Percentiles rank a stretch among this genome's conserved stretches.
These are phyloP conservation scores for Helichrysum umbraculigerum DNA, from an alignment of 129 eudicot genomes.

Conservation along the genomic window DNA sequence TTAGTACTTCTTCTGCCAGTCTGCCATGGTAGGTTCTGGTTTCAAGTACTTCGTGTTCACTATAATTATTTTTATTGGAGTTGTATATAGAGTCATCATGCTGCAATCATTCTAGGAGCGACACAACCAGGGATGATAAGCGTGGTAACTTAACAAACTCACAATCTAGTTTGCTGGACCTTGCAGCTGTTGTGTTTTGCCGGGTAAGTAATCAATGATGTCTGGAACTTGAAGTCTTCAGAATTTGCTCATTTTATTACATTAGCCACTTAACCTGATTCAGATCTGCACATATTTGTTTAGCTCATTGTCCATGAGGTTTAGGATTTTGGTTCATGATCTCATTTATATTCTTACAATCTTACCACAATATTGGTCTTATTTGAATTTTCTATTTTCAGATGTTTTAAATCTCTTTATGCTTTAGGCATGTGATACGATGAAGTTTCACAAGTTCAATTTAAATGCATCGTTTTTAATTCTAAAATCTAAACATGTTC, in stretches of 20 bases:
- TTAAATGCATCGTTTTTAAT: slow-evolving; percentile 5
- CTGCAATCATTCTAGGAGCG: slow-evolving; percentile 48
- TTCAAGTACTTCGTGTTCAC: slow-evolving; percentile 15
- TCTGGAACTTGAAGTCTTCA: slow-evolving; percentile 1
- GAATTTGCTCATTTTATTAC: not conserved
- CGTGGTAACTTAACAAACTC: slow-evolving; percentile 63
- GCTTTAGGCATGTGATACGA: slow-evolving; percentile 3
- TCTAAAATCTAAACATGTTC: slow-evolving; percentile 14
- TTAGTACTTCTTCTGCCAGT: slow-evolving; percentile 39
- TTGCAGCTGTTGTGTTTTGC: slow-evolving; percentile 82
- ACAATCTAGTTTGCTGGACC: slow-evolving; percentile 73
- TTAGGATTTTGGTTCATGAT: slow-evolving; percentile 13
- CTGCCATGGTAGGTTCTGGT: slow-evolving; percentile 49
- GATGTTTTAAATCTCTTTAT: slow-evolving; percentile 9
- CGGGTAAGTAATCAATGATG: slow-evolving; percentile 53
- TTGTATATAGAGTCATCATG: slow-evolving; percentile 15
- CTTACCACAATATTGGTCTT: not conserved
- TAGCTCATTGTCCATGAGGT: not conserved
- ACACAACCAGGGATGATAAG: slow-evolving; percentile 72
- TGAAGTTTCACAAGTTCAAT: slow-evolving; percentile 1
- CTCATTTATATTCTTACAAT: not conserved
- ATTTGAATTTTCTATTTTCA: not conserved
- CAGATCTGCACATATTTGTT: slow-evolving; percentile 11
- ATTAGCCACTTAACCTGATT: slow-evolving; percentile 7
- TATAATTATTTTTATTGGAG: slow-evolving; percentile 6